These are phyloP conservation scores for Fusarium sp. DNA, from an alignment of 2,329 filamentous ascomycete species.

Conservation along the genomic window DNA sequence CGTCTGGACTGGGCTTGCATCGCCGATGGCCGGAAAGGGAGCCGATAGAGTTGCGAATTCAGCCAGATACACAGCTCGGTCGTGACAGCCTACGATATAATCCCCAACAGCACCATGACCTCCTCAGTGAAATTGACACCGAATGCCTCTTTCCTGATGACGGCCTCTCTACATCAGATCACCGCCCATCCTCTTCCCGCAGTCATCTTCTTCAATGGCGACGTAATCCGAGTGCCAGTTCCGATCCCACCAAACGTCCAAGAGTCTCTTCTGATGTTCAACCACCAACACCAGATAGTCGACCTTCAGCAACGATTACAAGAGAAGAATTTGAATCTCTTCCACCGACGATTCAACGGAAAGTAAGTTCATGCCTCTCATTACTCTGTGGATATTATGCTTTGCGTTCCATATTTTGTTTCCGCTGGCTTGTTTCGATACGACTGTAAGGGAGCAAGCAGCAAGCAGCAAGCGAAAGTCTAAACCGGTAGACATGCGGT, in stretches of 20 bases:
- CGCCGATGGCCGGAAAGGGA: slow-evolving; percentile 35
- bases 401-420: slow-evolving; percentile 16
- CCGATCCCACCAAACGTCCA: slow-evolving; percentile 37
- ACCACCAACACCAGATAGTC: slow-evolving; percentile 34
- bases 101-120: slow-evolving; percentile 36
- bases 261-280: slow-evolving; percentile 45
- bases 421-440: slow-evolving; percentile 13
- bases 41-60: slow-evolving; percentile 37
- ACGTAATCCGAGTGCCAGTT: slow-evolving; percentile 36
- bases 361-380: slow-evolving; percentile 60
- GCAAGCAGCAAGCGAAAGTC: neutral
- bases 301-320: slow-evolving; percentile 51
- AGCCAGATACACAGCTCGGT: slow-evolving; percentile 20
- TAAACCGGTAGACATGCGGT: slow-evolving; percentile 21
- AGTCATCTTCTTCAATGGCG: slow-evolving; percentile 43
- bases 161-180: slow-evolving; percentile 31
- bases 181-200: slow-evolving; percentile 48
- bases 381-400: slow-evolving; percentile 13
- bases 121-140: slow-evolving; percentile 43
- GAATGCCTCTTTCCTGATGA: slow-evolving; percentile 39
- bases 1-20: slow-evolving; percentile 20
- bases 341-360: slow-evolving; percentile 67
- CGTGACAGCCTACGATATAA: slow-evolving; percentile 26
- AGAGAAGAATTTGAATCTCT: slow-evolving; percentile 62
- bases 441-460: slow-evolving; percentile 13